A percentile compares a stretch with the other conserved stretches of the same genome.
phyloP scores from a whole-genome alignment of 2,329 filamentous ascomycete species.

The Dactylonectria estremocensis region DNA sequence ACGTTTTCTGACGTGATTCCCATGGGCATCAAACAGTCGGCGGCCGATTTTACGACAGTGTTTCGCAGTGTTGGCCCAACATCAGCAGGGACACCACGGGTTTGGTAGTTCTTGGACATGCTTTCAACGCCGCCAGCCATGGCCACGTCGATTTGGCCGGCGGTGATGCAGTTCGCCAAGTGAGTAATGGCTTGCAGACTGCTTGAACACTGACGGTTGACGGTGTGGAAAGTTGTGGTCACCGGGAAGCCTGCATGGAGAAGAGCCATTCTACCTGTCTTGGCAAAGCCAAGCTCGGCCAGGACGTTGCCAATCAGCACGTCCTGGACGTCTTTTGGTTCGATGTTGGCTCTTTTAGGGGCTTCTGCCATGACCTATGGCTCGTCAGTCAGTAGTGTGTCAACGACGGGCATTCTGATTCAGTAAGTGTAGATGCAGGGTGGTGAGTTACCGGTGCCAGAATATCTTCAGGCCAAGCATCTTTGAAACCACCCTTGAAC shows the following conservation, averaged over 20 bases:
- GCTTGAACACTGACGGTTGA: conserved; percentile 89
- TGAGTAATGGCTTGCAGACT: conserved; percentile 82
- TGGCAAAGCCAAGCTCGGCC: conserved; percentile 88
- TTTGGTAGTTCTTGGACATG: conserved; percentile 92
- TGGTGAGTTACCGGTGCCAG: conserved; percentile 74
- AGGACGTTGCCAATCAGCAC: conserved; percentile 90
- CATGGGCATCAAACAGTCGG: conserved; percentile 95
- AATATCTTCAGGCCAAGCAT: conserved; percentile 91
- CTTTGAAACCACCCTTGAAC: conserved; percentile 85
- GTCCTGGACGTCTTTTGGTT: conserved; percentile 78
- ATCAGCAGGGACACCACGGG: conserved; percentile 82
- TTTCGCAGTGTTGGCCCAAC: conserved; percentile 81
- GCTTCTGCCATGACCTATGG: conserved; percentile 24
- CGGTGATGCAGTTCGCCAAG: conserved; percentile 82
- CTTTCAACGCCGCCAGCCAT: conserved; percentile 94
- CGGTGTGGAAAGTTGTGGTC: conserved; percentile 83
- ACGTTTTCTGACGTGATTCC: conserved; percentile 94
- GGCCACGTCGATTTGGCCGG: conserved; percentile 79
- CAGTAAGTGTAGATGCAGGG: rapidly evolving
- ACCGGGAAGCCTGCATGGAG: conserved; percentile 83
- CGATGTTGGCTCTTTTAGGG: conserved; percentile 54
- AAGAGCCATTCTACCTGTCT: conserved; percentile 90
- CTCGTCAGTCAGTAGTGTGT: rapidly evolving
- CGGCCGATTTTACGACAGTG: conserved; percentile 75
- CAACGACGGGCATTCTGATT: too few relatives aligned